phyloP scores from a whole-genome alignment of 2,329 filamentous ascomycete genomes.

The Gaeumannomyces tritici region DNA sequence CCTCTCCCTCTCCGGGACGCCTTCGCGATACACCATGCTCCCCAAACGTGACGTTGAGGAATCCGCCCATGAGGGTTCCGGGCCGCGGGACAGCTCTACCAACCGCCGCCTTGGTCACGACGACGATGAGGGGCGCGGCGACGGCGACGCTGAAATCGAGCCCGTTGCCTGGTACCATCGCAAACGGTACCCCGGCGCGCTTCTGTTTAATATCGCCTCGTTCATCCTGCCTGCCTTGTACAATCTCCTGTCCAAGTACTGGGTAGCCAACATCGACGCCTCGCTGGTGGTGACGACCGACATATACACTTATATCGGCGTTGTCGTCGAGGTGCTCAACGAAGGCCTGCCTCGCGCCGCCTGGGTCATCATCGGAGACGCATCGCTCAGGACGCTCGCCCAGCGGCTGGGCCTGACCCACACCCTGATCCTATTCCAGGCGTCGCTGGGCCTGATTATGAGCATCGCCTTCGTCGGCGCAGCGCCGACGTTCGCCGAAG shows the following conservation, averaged over 20 bases:
- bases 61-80: neutral
- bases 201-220: slow-evolving; percentile 52
- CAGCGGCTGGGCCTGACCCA: slow-evolving; percentile 50
- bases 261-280: slow-evolving; percentile 59
- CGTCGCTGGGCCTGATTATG: slow-evolving; percentile 45
- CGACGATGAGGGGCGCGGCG: neutral
- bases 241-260: slow-evolving; percentile 57
- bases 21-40: neutral
- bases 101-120: too few relatives aligned
- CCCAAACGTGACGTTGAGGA: neutral
- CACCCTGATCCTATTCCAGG: slow-evolving; percentile 54
- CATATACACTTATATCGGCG: slow-evolving; percentile 59
- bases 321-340: slow-evolving; percentile 59
- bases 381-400: slow-evolving; percentile 35
- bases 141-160: neutral
- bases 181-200: slow-evolving; percentile 39
- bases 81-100: neutral
- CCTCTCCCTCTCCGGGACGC: neutral
- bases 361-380: slow-evolving; percentile 61
- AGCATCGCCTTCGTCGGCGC: slow-evolving; percentile 48
- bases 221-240: slow-evolving; percentile 61
- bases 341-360: slow-evolving; percentile 61
- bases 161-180: slow-evolving; percentile 6
- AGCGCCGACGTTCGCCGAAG: slow-evolving; percentile 42
- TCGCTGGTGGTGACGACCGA: slow-evolving; percentile 55